A percentile compares a stretch with the other conserved stretches of the same genome.
Conservation (phyloP, 768 basidiomycete genomes). For the Suillus lakei region DNA sequence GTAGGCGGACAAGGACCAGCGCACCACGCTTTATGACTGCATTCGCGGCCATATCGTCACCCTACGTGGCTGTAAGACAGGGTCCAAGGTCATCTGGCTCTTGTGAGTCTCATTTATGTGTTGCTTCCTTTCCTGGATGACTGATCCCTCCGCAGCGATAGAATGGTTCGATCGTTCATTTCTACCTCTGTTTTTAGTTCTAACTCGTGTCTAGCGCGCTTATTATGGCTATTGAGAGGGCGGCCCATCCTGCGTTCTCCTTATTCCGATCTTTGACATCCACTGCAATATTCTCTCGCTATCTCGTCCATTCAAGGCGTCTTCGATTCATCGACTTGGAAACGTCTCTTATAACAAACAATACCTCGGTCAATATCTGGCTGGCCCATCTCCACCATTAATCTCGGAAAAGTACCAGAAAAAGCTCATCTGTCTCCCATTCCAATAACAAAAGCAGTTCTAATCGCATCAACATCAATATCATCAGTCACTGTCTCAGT, state of each 20-base stretch:
- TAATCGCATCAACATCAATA: constrained; percentile 30
- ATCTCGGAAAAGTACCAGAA: constrained; percentile 33
- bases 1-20: constrained; percentile 87
- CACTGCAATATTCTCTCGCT: constrained; percentile 25
- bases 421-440: constrained; percentile 1
- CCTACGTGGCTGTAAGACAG: constrained; percentile 88
- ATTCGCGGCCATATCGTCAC: constrained; percentile 89
- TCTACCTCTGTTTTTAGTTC: constrained; percentile 8
- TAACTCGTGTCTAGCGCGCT: constrained; percentile 50
- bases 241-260: constrained; percentile 26
- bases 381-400: constrained; percentile 32
- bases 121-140: neutral
- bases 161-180: constrained; percentile 48
- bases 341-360: constrained; percentile 27
- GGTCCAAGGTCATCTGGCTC: constrained; percentile 91
- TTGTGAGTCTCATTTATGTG: constrained; percentile 49
- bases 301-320: constrained; percentile 15
- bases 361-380: constrained; percentile 18
- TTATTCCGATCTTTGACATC: constrained; percentile 32
- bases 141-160: constrained; percentile 46
- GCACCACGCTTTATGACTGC: constrained; percentile 81
- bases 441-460: constrained; percentile 10
- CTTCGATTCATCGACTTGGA: constrained; percentile 25
- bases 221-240: constrained; percentile 60
- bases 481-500: constrained; percentile 19